A percentile compares a stretch with the other conserved stretches of the same genome.
Conservation (phyloP, 1,139 yeast genomes). For the Nematodospora anomalae region DNA sequence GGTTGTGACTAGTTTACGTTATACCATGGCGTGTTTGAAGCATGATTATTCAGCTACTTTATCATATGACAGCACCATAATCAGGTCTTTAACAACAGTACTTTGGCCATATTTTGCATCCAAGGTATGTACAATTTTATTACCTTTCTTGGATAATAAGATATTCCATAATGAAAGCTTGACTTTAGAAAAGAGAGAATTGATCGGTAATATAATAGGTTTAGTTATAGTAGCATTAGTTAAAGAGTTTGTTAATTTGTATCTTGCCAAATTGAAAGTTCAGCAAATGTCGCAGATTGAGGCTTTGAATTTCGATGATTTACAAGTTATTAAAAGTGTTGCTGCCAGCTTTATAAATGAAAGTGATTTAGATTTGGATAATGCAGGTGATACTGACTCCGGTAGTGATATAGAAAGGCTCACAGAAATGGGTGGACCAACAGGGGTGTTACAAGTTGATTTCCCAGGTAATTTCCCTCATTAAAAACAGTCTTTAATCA, state of each 20-base stretch:
- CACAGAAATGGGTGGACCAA: background rate
- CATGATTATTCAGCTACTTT: slow-evolving; percentile 37
- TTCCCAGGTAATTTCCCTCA: background rate
- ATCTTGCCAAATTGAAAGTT: slow-evolving; percentile 28
- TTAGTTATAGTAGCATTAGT: slow-evolving; percentile 32
- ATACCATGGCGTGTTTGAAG: slow-evolving; percentile 33
- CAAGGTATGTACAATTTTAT: slow-evolving; percentile 30
- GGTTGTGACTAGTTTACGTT: slow-evolving; percentile 18
- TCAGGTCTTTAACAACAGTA: slow-evolving; percentile 34
- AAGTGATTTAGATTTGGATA: background rate
- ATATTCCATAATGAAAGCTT: slow-evolving; percentile 11
- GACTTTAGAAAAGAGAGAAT: slow-evolving; percentile 25
- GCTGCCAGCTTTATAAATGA: slow-evolving; percentile 1
- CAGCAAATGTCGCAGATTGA: slow-evolving; percentile 24
- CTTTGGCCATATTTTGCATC: slow-evolving; percentile 45
- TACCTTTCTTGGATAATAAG: slow-evolving; percentile 14
- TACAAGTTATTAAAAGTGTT: slow-evolving; percentile 5
- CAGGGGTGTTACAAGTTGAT: background rate
- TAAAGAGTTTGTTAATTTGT: slow-evolving; percentile 37
- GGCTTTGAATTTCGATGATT: slow-evolving; percentile 13
- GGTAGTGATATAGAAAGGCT: background rate
- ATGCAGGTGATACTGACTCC: background rate
- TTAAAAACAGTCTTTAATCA: too few relatives aligned
- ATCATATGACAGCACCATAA: slow-evolving; percentile 24
- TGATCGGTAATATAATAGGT: slow-evolving; percentile 37